These are phyloP conservation scores for Bullera alba DNA, from an alignment of 768 basidiomycete species.

Conservation along the genomic window DNA sequence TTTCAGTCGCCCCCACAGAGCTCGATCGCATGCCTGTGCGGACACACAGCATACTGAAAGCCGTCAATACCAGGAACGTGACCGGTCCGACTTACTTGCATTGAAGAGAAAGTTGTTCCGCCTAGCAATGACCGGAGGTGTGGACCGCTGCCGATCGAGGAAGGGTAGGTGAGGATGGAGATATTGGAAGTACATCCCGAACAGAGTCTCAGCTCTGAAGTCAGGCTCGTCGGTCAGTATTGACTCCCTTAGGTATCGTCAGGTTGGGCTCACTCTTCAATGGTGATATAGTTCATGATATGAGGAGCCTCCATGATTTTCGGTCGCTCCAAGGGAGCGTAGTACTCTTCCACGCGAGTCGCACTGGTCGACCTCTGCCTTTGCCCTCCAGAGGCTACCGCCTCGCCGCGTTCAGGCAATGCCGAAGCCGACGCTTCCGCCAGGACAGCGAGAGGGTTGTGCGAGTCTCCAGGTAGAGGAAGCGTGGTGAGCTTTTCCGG, in stretches of 20 bases:
- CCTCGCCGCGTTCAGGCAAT: background rate
- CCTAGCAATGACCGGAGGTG: conserved; percentile 21
- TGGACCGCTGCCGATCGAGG: conserved; percentile 18
- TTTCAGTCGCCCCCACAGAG: conserved; percentile 22
- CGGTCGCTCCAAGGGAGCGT: conserved; percentile 18
- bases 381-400: too few species aligned
- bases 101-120: conserved; percentile 38
- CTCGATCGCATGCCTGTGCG: conserved; percentile 20
- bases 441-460: conserved; percentile 29
- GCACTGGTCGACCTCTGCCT: conserved; percentile 11
- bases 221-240: background rate
- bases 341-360: conserved; percentile 27
- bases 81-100: conserved; percentile 15
- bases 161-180: conserved; percentile 32
- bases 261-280: conserved; percentile 13
- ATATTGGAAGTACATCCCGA: conserved; percentile 22
- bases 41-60: conserved; percentile 28
- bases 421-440: conserved; percentile 19
- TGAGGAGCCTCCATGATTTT: conserved; percentile 30
- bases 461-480: conserved; percentile 29
- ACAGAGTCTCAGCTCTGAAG: conserved; percentile 23
- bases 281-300: conserved; percentile 27
- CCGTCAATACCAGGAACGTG: background rate
- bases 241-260: too few species aligned
- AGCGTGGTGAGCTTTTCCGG: conserved; percentile 22